Conservation (phyloP, 1,139 yeast genomes). For the Meyerozyma athensensis region DNA sequence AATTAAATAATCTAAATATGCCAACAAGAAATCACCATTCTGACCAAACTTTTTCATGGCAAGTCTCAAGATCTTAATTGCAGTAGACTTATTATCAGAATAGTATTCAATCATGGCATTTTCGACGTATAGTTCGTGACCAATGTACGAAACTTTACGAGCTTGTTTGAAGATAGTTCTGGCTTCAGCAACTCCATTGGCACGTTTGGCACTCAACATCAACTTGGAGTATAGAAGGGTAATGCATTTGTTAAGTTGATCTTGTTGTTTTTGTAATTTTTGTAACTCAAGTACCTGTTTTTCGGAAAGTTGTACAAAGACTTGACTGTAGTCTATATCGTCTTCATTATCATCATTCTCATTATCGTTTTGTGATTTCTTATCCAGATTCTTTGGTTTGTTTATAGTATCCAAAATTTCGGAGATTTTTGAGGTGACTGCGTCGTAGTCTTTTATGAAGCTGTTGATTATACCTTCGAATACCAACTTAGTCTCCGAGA, state of each 20-base stretch:
- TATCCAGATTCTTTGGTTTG: constrained; percentile 9
- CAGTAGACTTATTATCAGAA: constrained; percentile 60
- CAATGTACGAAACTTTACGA: constrained; percentile 47
- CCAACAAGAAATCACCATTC: constrained; percentile 59
- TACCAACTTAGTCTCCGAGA: constrained; percentile 47
- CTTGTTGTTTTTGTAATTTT: constrained; percentile 17
- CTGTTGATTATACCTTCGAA: constrained; percentile 47
- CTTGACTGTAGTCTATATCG: constrained; percentile 15
- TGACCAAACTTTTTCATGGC: constrained; percentile 62
- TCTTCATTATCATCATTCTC: constrained; percentile 9
- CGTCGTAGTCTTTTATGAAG: constrained; percentile 31
- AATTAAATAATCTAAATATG: constrained; percentile 71
- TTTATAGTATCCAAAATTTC: constrained; percentile 16
- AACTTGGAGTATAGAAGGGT: constrained; percentile 51
- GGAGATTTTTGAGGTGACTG: constrained; percentile 17
- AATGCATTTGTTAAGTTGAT: constrained; percentile 30
- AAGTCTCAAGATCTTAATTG: constrained; percentile 72
- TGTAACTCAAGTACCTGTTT: constrained; percentile 25
- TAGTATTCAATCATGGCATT: constrained; percentile 81
- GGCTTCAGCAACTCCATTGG: constrained; percentile 68
- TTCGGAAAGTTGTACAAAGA: constrained; percentile 19
- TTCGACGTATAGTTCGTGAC: constrained; percentile 75
- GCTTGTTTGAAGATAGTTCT: constrained; percentile 62
- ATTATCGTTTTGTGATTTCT: constrained; percentile 2
- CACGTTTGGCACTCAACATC: constrained; percentile 58